Evolutionary conservation across 768 basidiomycete genomes (phyloP), one percentile per base, ranked within the genome.

Genomic region (Tephrocybe sp.): DNA sequence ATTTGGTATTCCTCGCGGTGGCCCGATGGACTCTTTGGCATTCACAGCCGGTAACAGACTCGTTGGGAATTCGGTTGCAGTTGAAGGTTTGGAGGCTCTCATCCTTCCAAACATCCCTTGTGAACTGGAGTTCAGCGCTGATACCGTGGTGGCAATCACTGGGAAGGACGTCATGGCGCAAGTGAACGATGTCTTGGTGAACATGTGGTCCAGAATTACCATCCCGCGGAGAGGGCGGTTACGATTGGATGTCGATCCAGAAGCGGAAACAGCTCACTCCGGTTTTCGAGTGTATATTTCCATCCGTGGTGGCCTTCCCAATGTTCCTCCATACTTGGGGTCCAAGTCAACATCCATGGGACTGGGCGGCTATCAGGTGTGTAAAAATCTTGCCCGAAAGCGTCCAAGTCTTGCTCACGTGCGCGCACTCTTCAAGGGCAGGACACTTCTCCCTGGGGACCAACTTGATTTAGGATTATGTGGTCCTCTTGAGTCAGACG

Each of bases 331-430:
- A 4, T 87, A 84, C 59, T 68, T 87, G 1, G 83, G 79, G 3
- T 84, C 83, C 0, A 87, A 86, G 65, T 80, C 83, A 4, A 84
- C 85, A 18, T 83, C 80, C 1, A 74, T 84, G 73, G 78, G 81
- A 12, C 56, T 83, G 10, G 83, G 83, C 37, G 81, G 83, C 2
- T 83, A 80, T 60, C 83, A 83, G 64, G 81, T 75, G 38, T 43
- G 68, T 49, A 12, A 7, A 51, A 15, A n/a, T 36, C 23, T 41
- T n/a, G 36, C 34, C 15, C 36, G 21, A 54, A 23, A 30, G 25
- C 36, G n/a, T 21, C 12, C 17, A 20, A 36, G 20, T 21, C 7
- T 33, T 28, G 18, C 39, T 25, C 25, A 44, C 44, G 42, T 53
- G 23, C 58, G 26, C 44, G 10, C 45, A 46, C 6, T 45, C 36